A percentile compares a stretch with the other conserved stretches of the same genome.
Conservation (phyloP, 1,284 basidiomycete species). For the Apiotrichum brassicae region DNA sequence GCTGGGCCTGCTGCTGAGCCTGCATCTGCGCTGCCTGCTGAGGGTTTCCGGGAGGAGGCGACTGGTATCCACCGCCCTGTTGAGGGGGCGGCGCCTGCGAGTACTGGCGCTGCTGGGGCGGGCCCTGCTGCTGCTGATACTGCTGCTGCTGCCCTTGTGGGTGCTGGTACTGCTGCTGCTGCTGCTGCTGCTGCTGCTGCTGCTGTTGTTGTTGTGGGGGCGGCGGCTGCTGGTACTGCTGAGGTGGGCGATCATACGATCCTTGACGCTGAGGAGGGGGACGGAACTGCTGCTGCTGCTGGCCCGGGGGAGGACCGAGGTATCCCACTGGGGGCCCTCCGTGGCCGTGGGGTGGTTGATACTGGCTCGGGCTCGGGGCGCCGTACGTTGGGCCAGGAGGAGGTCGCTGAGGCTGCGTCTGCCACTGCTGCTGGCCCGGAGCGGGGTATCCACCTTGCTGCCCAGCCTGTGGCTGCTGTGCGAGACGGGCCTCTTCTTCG, state of each 20-base stretch:
- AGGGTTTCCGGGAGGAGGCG: slow-evolving; percentile 7
- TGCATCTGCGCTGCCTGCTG: not conserved
- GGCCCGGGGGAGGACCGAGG: too few species aligned
- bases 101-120: slow-evolving; percentile 7
- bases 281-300: slow-evolving; percentile 10
- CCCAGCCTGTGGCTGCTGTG: not conserved
- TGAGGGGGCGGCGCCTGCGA: slow-evolving; percentile 6
- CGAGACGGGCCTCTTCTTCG: slow-evolving; percentile 3
- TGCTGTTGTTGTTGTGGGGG: not conserved
- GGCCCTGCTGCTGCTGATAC: not conserved
- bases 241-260: not conserved
- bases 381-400: not conserved
- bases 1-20: slow-evolving; percentile 12
- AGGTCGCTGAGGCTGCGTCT: slow-evolving; percentile 1
- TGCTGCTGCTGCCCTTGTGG: not conserved
- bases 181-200: slow-evolving; percentile 16
- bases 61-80: slow-evolving; percentile 13
- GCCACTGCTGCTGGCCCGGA: slow-evolving; percentile 1
- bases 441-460: not conserved
- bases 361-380: slow-evolving; percentile 1
- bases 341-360: slow-evolving; percentile 4
- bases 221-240: not conserved
- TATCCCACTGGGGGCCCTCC: slow-evolving; percentile 4
- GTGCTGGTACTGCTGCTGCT: slow-evolving; percentile 10
- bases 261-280: slow-evolving; percentile 13